phyloP scores from a whole-genome alignment of 106 monocot genomes.

The Dendrobium chrysotoxum region DNA sequence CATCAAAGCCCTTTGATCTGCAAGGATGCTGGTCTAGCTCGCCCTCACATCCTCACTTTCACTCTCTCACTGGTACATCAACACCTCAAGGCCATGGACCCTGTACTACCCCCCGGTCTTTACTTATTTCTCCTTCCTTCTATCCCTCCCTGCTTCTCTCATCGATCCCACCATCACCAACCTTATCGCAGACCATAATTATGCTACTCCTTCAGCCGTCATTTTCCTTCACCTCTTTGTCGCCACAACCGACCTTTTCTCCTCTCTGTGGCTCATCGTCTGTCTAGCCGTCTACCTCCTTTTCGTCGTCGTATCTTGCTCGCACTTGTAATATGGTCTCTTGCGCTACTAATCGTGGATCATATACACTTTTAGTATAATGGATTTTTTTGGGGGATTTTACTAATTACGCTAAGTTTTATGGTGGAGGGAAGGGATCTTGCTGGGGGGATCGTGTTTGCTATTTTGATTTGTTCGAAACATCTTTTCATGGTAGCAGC shows the following conservation, averaged over 20 bases:
- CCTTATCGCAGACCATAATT: too few relatives aligned
- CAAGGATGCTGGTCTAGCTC: constrained; percentile 59
- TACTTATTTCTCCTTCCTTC: constrained; percentile 68
- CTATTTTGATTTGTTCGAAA: constrained; percentile 69
- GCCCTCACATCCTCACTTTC: constrained; percentile 75
- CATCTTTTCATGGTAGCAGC: constrained; percentile 80
- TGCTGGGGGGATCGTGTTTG: constrained; percentile 49
- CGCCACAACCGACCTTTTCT: constrained; percentile 44
- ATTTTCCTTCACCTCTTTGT: constrained; percentile 19
- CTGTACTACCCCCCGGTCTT: constrained; percentile 95
- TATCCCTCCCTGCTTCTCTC: constrained; percentile 43
- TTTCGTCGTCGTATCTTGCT: not conserved
- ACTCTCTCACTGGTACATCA: constrained; percentile 15
- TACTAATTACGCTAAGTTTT: constrained; percentile 40
- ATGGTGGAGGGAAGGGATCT: constrained; percentile 60
- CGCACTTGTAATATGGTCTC: constrained; percentile 67
- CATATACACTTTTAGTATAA: constrained; percentile 95
- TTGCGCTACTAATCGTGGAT: constrained; percentile 70
- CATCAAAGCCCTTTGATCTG: constrained; percentile 33
- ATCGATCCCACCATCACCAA: constrained; percentile 30
- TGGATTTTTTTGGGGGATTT: constrained; percentile 52
- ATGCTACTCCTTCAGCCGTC: too few relatives aligned
- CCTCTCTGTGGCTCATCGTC: constrained; percentile 29
- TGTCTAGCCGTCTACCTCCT: constrained; percentile 13
- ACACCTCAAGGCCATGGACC: constrained; percentile 95